These are phyloP conservation scores for Mucor piriformis DNA, from an alignment of 371 early-diverging fungal genomes.

Conservation along the genomic window DNA sequence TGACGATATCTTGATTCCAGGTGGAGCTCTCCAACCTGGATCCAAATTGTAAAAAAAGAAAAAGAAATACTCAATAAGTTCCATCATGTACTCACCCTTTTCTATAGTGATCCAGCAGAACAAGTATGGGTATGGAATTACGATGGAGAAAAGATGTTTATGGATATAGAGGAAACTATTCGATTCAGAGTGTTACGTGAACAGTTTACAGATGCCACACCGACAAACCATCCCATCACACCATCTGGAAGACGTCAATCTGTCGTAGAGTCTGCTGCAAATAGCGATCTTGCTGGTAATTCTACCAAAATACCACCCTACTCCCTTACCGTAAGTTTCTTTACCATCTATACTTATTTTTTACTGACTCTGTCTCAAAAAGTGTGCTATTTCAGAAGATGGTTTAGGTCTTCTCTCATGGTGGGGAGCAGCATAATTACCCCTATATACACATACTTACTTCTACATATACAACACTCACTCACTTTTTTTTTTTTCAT, in stretches of 20 bases:
- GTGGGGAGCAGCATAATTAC: constrained; percentile 55
- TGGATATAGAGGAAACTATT: constrained; percentile 83
- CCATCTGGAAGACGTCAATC: constrained; percentile 33
- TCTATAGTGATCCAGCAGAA: constrained; percentile 63
- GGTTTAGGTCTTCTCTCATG: constrained; percentile 78
- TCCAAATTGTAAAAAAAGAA: constrained; percentile 59
- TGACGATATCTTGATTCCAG: constrained; percentile 88
- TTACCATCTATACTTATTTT: not conserved
- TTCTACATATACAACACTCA: not conserved
- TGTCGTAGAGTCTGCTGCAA: constrained; percentile 47
- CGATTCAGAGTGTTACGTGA: constrained; percentile 79
- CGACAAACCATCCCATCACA: constrained; percentile 45
- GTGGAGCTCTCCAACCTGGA: constrained; percentile 60
- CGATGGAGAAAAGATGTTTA: constrained; percentile 80
- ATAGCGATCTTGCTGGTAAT: constrained; percentile 56
- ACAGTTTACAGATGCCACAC: constrained; percentile 79
- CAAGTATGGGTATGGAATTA: constrained; percentile 91
- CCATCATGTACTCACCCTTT: not conserved
- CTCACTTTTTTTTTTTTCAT: constrained; percentile 1
- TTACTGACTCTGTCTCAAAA: too few species aligned
- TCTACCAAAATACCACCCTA: constrained; percentile 65
- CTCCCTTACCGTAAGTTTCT: constrained; percentile 52
- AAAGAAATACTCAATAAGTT: not conserved
- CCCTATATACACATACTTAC: not conserved
- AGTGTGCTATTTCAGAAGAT: constrained; percentile 72